Base-by-base conservation (phyloP, 2,329 filamentous ascomycete genomes). In the Aspergillus sp. region DNA sequence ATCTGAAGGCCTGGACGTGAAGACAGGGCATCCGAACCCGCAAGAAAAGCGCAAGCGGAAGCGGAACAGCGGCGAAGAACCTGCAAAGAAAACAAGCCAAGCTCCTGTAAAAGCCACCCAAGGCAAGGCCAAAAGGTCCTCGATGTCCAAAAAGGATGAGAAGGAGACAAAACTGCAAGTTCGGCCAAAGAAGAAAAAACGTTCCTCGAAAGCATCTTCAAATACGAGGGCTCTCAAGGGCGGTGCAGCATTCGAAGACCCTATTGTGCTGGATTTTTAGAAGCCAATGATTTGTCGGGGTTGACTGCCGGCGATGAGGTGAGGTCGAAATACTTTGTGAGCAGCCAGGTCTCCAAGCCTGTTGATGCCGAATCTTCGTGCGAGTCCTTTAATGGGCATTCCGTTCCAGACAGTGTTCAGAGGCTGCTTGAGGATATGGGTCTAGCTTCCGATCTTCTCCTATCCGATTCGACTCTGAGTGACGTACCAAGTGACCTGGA, bases 231-330 rank as follows among this genome's bases (percentile, higher is more conserved):
- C 27, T 33, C 47, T 27, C 11, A n/a, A 53, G 24, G 27, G 15
- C 24, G n/a, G n/a, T 23, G 23, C 33, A 24, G 37, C 24, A 21
- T 14, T 11, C 21, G 44, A 52, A 17, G 24, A 52, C 6, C 43
- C 55, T 11, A 52, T 43, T 19, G 14, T 58, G 68, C 68, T 66
- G 70, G 71, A 67, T 76, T 76, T 76, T 74, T 68, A 65, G 62
- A 49, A 23, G 59, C 74, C 74, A 60, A 70, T 74, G 74, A 76
- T 74, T 75, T 68, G 66, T 68, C 65, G 64, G 64, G 64, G 61
- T 52, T 71, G 68, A 73, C 67, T 62, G 63, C 69, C 64, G 60
- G 69, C 67, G 72, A 73, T 75, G 74, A 76, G 74, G 74, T 69
- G 57, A 67, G 63, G 65, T 75, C 73, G 6, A 72, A 69, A 57